Percentiles rank a stretch among this genome's conserved stretches.
These are phyloP conservation scores for Catenaria anguillulae DNA, from an alignment of 371 early-diverging fungal species.

Conservation along the genomic window DNA sequence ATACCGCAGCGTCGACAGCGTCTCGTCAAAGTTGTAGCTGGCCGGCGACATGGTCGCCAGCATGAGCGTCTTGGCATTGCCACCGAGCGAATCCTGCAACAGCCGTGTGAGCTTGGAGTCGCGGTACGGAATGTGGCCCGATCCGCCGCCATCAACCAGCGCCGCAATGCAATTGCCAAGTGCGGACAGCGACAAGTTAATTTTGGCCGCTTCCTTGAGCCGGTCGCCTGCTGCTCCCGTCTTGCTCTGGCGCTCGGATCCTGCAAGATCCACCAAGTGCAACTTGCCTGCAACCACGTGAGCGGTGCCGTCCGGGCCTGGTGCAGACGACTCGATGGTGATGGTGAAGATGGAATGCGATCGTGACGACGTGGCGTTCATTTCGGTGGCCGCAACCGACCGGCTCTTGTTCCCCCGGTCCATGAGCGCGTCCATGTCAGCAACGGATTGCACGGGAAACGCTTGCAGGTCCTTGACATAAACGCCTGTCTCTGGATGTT, in stretches of 20 bases:
- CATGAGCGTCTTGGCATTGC: conserved; percentile 53
- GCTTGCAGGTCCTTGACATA: conserved; percentile 38
- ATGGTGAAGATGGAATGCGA: conserved; percentile 52
- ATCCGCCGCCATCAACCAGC: conserved; percentile 64
- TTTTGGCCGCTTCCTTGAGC: conserved; percentile 80
- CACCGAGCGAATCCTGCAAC: conserved; percentile 49
- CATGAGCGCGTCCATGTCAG: conserved; percentile 39
- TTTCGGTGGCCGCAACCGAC: conserved; percentile 42
- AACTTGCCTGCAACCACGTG: conserved; percentile 36
- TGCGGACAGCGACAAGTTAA: conserved; percentile 86
- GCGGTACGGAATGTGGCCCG: conserved; percentile 70
- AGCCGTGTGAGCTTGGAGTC: conserved; percentile 80
- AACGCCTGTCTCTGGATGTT: conserved; percentile 35
- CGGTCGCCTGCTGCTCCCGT: conserved; percentile 69
- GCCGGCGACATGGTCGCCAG: conserved; percentile 69
- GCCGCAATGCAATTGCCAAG: conserved; percentile 90
- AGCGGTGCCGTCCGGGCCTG: conserved; percentile 17
- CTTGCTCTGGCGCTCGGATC: conserved; percentile 74
- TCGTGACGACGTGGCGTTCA: conserved; percentile 45
- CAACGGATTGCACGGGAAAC: conserved; percentile 30
- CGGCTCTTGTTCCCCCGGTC: conserved; percentile 36
- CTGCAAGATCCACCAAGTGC: conserved; percentile 90
- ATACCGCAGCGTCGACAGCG: conserved; percentile 67
- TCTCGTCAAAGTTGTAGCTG: conserved; percentile 59
- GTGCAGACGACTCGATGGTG: conserved; percentile 33